Evolutionary conservation across 2,329 filamentous ascomycete genomes (phyloP).

Genomic region (Fusarium nurragi): DNA sequence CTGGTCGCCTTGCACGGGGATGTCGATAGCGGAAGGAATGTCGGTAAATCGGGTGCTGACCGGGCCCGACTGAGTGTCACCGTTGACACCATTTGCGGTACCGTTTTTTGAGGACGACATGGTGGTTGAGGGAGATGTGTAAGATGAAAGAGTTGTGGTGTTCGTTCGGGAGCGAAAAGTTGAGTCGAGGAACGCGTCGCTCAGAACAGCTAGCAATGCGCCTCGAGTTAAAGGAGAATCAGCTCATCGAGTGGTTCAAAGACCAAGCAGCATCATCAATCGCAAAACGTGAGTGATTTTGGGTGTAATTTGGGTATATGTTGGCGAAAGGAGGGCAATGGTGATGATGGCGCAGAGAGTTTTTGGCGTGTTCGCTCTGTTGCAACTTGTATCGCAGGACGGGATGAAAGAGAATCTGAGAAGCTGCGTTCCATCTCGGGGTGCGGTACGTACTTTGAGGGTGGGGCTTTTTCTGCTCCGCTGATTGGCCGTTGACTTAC

Average conservation of each 20-base stretch:
- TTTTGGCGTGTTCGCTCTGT: constrained; percentile 39
- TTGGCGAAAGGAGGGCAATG: constrained; percentile 7
- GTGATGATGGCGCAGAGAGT: constrained; percentile 22
- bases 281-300: constrained; percentile 6
- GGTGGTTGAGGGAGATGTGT: neutral
- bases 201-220: constrained; percentile 45
- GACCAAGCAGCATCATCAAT: constrained; percentile 43
- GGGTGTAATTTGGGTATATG: neutral
- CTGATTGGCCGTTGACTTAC: constrained; percentile 21
- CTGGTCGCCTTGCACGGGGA: constrained; percentile 70
- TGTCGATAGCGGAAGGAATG: constrained; percentile 72
- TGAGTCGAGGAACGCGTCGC: constrained; percentile 45
- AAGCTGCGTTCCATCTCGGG: constrained; percentile 1
- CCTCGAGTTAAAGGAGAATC: constrained; percentile 43
- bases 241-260: constrained; percentile 44
- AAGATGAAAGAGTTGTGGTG: constrained; percentile 11
- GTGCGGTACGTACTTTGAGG: constrained; percentile 16
- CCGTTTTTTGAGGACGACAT: constrained; percentile 59
- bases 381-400: constrained; percentile 26
- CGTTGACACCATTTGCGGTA: constrained; percentile 57
- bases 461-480: neutral
- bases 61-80: constrained; percentile 48
- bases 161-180: constrained; percentile 28
- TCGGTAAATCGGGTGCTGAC: constrained; percentile 69
- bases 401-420: constrained; percentile 36